Conservation (phyloP, 176 grass and related monocot genomes). For the maize (Zea mays) region DNA sequence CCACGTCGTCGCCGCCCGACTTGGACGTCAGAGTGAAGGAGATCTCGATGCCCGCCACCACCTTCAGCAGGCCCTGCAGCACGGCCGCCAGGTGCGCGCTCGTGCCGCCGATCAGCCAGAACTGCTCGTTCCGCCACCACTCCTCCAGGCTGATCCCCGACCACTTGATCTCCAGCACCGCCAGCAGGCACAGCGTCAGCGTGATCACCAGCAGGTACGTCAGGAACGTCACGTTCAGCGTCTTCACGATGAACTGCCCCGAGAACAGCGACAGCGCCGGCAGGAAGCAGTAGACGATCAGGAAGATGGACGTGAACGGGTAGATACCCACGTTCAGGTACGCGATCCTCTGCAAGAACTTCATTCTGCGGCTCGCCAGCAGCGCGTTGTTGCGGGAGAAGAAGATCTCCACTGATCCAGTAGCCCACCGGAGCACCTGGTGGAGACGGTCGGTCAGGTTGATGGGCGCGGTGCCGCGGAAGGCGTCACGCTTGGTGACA, state of each 20-base stretch:
- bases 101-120: slow-evolving; percentile 94
- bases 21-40: slow-evolving; percentile 97
- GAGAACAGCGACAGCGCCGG: slow-evolving; percentile 94
- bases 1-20: slow-evolving; percentile 64
- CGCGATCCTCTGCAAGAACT: slow-evolving; percentile 77
- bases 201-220: slow-evolving; percentile 83
- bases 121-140: slow-evolving; percentile 99
- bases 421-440: slow-evolving; percentile 96
- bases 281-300: slow-evolving; percentile 98
- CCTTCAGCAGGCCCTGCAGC: slow-evolving; percentile 89
- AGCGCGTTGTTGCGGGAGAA: slow-evolving; percentile 96
- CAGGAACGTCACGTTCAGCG: slow-evolving; percentile 76
- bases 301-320: slow-evolving; percentile 95
- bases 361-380: slow-evolving; percentile 79
- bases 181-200: slow-evolving; percentile 62
- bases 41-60: slow-evolving; percentile 92
- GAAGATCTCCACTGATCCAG: slow-evolving; percentile 97
- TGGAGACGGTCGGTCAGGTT: slow-evolving; percentile 97
- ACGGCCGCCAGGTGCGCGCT: slow-evolving; percentile 91
- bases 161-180: slow-evolving; percentile 95
- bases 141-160: slow-evolving; percentile 83
- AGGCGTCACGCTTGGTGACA: slow-evolving; percentile 93
- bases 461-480: slow-evolving; percentile 91
- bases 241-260: slow-evolving; percentile 84
- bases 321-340: slow-evolving; percentile 98